Percentiles rank a stretch among this genome's conserved stretches.
Conservation (phyloP, 2,329 filamentous ascomycete genomes). For the Colletotrichum lupini region DNA sequence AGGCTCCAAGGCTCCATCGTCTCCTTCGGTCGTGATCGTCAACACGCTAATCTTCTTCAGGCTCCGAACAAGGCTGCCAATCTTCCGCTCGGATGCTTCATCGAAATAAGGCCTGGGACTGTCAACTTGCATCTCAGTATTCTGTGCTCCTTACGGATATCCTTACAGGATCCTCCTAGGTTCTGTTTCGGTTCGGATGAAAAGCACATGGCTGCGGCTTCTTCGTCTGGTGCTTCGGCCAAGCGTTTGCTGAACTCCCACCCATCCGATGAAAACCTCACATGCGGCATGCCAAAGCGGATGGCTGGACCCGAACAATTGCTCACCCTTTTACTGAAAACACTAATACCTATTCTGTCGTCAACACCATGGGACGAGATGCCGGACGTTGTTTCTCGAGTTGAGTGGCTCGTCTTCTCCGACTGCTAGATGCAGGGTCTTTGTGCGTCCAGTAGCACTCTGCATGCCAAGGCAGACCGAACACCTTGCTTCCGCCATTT, state of each 20-base stretch:
- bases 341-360: background rate
- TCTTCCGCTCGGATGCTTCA: background rate
- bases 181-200: background rate
- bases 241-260: background rate
- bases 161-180: too few relatives aligned
- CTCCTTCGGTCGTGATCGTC: background rate
- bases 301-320: background rate
- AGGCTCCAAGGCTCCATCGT: background rate
- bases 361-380: background rate
- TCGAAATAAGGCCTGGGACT: conserved; percentile 8
- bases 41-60: background rate
- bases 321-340: background rate
- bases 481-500: background rate
- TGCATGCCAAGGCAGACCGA: background rate
- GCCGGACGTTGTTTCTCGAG: background rate
- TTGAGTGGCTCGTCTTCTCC: background rate
- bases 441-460: background rate
- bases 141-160: too few relatives aligned
- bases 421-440: conserved; percentile 13
- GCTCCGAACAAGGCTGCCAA: background rate
- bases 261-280: background rate
- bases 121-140: background rate
- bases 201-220: background rate
- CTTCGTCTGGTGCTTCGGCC: background rate
- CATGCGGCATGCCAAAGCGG: background rate